phyloP scores from a whole-genome alignment of 176 grass and related monocot species.

The Rhynchospora tenuis region DNA sequence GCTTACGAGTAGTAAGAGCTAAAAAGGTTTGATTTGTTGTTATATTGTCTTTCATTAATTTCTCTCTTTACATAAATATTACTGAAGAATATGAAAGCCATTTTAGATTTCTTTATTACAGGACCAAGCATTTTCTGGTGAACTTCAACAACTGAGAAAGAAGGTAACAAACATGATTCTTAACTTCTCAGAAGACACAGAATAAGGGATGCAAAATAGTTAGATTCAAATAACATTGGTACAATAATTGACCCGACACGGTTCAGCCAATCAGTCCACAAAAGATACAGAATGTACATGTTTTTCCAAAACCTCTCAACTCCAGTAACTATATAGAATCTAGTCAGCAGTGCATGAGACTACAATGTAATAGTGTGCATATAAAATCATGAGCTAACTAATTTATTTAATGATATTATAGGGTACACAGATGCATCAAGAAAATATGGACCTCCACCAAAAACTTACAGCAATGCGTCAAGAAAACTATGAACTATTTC shows the following conservation, averaged over 20 bases:
- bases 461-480: constrained; percentile 22
- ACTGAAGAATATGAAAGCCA: constrained; percentile 1
- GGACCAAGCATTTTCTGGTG: constrained; percentile 18
- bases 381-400: neutral
- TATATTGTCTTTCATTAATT: neutral
- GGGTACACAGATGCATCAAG: constrained; percentile 30
- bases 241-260: neutral
- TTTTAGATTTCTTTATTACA: constrained; percentile 10
- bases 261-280: neutral
- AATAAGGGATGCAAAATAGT: neutral
- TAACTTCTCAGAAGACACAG: neutral
- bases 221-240: neutral
- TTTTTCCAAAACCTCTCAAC: neutral
- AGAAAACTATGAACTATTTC: constrained; percentile 29
- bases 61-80: neutral
- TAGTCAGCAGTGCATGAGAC: too few relatives aligned
- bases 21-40: constrained; percentile 2
- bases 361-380: neutral
- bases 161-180: neutral
- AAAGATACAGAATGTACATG: neutral
- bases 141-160: constrained; percentile 4
- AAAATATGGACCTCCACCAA: constrained; percentile 31
- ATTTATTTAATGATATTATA: constrained; percentile 7
- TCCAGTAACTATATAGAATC: neutral
- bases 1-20: neutral